Evolutionary conservation across 345 rosid genomes (phyloP).

Genomic region (Gossypium ekmanianum): DNA sequence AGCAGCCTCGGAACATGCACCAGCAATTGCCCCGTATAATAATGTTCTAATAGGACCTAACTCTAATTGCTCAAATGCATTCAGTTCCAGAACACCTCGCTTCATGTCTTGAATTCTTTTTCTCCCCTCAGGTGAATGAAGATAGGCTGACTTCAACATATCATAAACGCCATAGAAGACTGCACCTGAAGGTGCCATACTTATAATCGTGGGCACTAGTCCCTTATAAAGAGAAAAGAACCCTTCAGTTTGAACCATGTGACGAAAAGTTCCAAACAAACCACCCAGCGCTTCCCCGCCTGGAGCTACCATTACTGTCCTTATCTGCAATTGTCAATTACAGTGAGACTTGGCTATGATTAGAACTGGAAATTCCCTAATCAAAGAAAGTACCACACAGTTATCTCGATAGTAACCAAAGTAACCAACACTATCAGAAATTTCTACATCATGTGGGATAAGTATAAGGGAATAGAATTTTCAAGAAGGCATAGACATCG

Average conservation of each 20-base stretch:
- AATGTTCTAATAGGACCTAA: constrained; percentile 77
- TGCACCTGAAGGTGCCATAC: constrained; percentile 93
- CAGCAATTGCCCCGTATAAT: constrained; percentile 80
- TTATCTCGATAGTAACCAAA: background rate
- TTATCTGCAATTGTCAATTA: constrained; percentile 39
- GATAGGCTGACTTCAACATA: constrained; percentile 72
- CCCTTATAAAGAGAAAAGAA: constrained; percentile 93
- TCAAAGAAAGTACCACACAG: background rate
- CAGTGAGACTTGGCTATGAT: background rate
- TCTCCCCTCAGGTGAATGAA: constrained; percentile 70
- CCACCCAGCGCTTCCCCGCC: constrained; percentile 95
- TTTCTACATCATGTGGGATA: background rate
- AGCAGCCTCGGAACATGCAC: constrained; percentile 87
- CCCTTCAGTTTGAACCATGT: constrained; percentile 83
- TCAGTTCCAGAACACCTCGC: constrained; percentile 54
- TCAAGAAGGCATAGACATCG: background rate
- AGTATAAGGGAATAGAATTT: background rate
- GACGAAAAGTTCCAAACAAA: constrained; percentile 62
- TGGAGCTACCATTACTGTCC: constrained; percentile 84
- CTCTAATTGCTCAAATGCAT: constrained; percentile 71
- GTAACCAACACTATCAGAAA: background rate
- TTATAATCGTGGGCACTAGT: constrained; percentile 60
- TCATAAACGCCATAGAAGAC: constrained; percentile 92
- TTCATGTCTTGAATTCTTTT: constrained; percentile 65
- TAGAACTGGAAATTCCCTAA: background rate